These are phyloP conservation scores for Xylaria castorea DNA, from an alignment of 495 filamentous ascomycete genomes.

Conservation along the genomic window DNA sequence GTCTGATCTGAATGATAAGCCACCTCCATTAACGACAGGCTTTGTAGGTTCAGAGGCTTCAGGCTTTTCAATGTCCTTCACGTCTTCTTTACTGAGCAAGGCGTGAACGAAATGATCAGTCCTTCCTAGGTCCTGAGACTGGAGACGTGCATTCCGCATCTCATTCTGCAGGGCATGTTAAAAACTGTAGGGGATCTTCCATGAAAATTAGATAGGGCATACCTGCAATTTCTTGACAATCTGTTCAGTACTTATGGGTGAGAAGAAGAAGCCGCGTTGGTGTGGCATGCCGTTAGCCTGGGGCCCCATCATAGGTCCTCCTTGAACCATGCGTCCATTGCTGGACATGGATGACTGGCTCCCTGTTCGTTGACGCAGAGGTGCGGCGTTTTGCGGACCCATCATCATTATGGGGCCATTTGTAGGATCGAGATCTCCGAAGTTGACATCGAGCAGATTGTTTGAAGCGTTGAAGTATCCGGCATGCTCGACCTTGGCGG, in stretches of 20 bases:
- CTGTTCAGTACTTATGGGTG: slow-evolving; percentile 89
- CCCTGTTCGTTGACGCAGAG: slow-evolving; percentile 70
- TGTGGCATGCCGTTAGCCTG: slow-evolving; percentile 57
- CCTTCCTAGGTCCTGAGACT: slow-evolving; percentile 80
- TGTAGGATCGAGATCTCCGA: slow-evolving; percentile 83
- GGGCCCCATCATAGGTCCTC: slow-evolving; percentile 53
- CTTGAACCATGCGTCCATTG: slow-evolving; percentile 60
- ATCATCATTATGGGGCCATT: slow-evolving; percentile 70
- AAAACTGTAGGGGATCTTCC: slow-evolving; percentile 15
- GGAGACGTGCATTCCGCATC: slow-evolving; percentile 84
- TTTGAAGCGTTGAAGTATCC: slow-evolving; percentile 72
- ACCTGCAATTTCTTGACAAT: slow-evolving; percentile 94
- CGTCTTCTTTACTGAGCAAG: slow-evolving; percentile 73
- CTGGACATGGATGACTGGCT: slow-evolving; percentile 72
- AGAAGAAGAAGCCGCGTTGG: slow-evolving; percentile 72
- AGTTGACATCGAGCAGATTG: slow-evolving; percentile 84
- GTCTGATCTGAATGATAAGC: slow-evolving; percentile 57
- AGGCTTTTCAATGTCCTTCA: slow-evolving; percentile 65
- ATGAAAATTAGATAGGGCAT: slow-evolving; percentile 47
- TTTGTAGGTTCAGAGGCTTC: slow-evolving; percentile 54
- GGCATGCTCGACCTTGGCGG: slow-evolving; percentile 93
- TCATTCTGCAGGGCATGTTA: slow-evolving; percentile 66
- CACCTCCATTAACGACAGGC: slow-evolving; percentile 49
- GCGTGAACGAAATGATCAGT: slow-evolving; percentile 81
- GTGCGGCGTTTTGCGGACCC: slow-evolving; percentile 52